Base-by-base conservation (phyloP, 345 rosid species). In the Punica granatum region DNA sequence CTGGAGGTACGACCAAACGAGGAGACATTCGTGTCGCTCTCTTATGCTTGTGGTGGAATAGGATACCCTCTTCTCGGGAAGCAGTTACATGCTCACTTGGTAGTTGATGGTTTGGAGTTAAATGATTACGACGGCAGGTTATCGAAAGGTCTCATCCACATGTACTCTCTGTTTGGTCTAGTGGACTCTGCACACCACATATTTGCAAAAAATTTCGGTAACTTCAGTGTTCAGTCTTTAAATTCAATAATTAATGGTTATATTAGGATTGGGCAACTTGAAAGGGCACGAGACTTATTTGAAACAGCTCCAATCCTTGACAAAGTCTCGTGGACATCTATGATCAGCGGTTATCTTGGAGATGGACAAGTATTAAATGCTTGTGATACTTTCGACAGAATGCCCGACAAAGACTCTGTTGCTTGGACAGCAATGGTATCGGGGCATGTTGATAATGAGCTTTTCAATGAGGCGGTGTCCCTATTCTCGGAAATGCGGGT, bases 31-130 rank as follows among this genome's bases (percentile, higher is more conserved):
- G 73, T 87, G 62, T 89, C 90, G 4, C 88, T 92, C 59, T 80
- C 86, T 64, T 89, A 89, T 83, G 89, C 90, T 67, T 89, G 89
- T 75, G 77, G 85, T 69, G 90, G 90, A n/a, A 69, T 73, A 43
- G 75, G 81, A 25, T 80, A 75, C 76, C 75, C 28, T 66, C 66
- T 33, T 67, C 83, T 84, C 70, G 88, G 90, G 59, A 66, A 80
- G 78, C 94, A 92, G 61, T 56, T 89, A 69, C 94, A 89, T 65
- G 78, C 90, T 53, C 83, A 77, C 56, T 71, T 86, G 66, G 65
- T 89, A 60, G 30, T 65, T 49, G 66, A 74, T 5, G 82, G 87
- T 62, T 75, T 73, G 80, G 83, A 77, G 35, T 33, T 34, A 48
- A 77, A 76, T 63, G 90, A 86, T 82, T 61, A 70, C 34, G 89